These are phyloP conservation scores for Hysterium pulicare DNA, from an alignment of 2,329 filamentous ascomycete species.

Conservation along the genomic window DNA sequence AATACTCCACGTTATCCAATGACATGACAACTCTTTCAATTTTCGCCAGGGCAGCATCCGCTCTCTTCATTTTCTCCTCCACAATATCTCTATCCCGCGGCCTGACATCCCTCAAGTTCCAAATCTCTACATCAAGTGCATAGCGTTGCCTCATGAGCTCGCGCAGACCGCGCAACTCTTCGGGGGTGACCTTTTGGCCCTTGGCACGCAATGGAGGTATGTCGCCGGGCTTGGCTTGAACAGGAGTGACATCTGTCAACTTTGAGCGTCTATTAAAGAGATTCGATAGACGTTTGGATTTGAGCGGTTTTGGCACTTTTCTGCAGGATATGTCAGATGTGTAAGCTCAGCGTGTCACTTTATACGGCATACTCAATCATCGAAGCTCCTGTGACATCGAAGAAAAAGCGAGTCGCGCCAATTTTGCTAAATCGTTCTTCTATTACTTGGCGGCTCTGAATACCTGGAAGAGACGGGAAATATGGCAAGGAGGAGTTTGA, in stretches of 20 bases:
- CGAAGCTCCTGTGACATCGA: no score
- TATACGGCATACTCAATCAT: no score
- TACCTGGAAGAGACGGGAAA: no score
- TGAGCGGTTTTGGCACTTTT: not conserved
- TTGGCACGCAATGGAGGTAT: slow-evolving; percentile 2
- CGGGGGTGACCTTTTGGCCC: slow-evolving; percentile 9
- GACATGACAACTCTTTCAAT: slow-evolving; percentile 6
- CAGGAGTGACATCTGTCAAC: not conserved
- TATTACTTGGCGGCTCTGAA: no score
- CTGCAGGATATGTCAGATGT: no score
- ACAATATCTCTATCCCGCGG: slow-evolving; percentile 5
- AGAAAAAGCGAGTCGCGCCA: no score
- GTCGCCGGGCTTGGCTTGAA: slow-evolving; percentile 2
- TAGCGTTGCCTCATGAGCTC: slow-evolving; percentile 16
- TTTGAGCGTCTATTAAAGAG: not conserved
- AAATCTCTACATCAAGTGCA: slow-evolving; percentile 14
- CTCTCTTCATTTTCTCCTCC: slow-evolving; percentile 11
- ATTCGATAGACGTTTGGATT: not conserved
- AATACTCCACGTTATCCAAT: slow-evolving; percentile 14
- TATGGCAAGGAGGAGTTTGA: no score
- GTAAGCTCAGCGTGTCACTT: no score
- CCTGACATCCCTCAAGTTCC: slow-evolving; percentile 11
- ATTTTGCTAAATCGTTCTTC: no score
- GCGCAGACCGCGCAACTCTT: slow-evolving; percentile 12
- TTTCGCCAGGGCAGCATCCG: slow-evolving; percentile 11